These are phyloP conservation scores for Diaporthe ampelina DNA, from an alignment of 2,329 filamentous ascomycete species.

Conservation along the genomic window DNA sequence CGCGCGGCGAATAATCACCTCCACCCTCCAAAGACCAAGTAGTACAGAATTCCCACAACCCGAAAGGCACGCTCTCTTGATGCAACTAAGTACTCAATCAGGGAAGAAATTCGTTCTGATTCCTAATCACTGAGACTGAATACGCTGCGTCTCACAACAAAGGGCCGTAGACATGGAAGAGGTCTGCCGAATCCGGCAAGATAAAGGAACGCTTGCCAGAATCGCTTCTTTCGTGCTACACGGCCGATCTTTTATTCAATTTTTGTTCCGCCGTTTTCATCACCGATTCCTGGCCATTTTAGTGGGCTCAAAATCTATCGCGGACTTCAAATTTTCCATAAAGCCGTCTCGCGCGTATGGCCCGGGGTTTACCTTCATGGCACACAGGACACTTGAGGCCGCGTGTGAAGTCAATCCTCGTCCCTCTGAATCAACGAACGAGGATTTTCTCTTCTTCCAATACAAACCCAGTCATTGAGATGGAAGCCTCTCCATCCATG, in stretches of 20 bases:
- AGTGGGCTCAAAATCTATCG: background rate
- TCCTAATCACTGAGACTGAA: background rate
- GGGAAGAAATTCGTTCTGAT: background rate
- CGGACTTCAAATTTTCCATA: background rate
- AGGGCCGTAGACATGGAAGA: background rate
- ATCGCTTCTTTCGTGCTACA: background rate
- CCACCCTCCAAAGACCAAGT: background rate
- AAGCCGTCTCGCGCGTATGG: background rate
- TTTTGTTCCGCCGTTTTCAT: constrained; percentile 1
- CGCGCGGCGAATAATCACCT: background rate
- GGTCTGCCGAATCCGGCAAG: background rate
- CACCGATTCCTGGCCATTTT: background rate
- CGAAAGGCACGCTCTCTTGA: background rate
- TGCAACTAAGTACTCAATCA: background rate
- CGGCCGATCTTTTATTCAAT: background rate
- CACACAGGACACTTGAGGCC: too few relatives aligned
- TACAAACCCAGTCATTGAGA: background rate
- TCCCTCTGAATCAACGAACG: background rate
- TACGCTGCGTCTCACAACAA: background rate
- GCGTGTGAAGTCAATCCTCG: background rate
- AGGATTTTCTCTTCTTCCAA: background rate
- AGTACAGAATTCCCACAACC: background rate
- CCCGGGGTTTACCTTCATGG: background rate
- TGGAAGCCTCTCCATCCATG: background rate
- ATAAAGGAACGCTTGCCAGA: background rate